Evolutionary conservation across 2,329 filamentous ascomycete genomes (phyloP), one percentile per base, ranked within the genome.

Genomic region (Pseudocercospora pini-densiflorae): DNA sequence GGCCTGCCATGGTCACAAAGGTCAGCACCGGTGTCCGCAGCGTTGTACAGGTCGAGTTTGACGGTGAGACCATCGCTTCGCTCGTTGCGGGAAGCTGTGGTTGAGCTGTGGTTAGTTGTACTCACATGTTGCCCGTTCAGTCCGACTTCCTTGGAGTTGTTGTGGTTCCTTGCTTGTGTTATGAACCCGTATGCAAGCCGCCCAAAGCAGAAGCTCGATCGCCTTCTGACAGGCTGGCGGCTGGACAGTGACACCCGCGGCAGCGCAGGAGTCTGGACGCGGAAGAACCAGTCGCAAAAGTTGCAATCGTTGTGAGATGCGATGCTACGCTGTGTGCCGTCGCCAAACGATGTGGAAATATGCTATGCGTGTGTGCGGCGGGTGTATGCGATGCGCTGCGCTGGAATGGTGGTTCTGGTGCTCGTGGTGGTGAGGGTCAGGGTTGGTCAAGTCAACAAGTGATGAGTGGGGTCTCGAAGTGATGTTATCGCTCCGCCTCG

Each of bases 1-100:
- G 82, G 81, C 93, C 93, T 97, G 73, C 66, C 59, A 59, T 58
- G 62, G 63, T 65, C 51, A 66, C 63, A 70, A 69, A 27, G 63
- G 69, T 74, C 66, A 75, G 73, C 61, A 59, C 47, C 53, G 68
- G 59, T 63, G 65, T 54, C 57, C 47, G 57, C 55, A 27, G 54
- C 45, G 70, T 72, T 24, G 61, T 68, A 73, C 72, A 70, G 67
- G 65, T 57, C 71, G 49, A 63, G 71, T 75, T 65, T 72, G 70
- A 74, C 70, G 61, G 74, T 75, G 71, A 74, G 71, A 75, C 74
- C 61, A 53, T 61, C 61, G 60, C 51, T 54, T 53, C 67, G 47
- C 54, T 40, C 29, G 55, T 66, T 59, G 59, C 47, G 62, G 59
- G 61, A 58, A 43, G 51, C 51, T 53, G 49, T 64, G 67, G 59